Base-by-base conservation (phyloP, 306 rosid species). In the Quercus dentata region DNA sequence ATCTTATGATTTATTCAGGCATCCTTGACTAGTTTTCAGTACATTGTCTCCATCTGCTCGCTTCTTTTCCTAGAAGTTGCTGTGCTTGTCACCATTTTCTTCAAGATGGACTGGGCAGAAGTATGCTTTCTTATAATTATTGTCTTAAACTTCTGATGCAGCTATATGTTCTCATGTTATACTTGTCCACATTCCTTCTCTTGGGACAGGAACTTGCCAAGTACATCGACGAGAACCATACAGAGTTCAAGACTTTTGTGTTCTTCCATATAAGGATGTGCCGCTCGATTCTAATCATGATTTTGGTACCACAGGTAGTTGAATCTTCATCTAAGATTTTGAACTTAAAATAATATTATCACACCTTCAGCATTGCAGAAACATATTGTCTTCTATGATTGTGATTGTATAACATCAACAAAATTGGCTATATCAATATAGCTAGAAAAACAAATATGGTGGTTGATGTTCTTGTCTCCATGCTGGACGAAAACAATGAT, bases 241-340 rank as follows among this genome's bases (percentile, higher is more conserved):
- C 6, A 19, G 35, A 44, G 27, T 79, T 87, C 83, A 80, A 69
- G 80, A 52, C 1, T 55, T 87, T 87, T 74, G 27, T 82, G 79
- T 28, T 73, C 14, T 78, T 85, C 82, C 86, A 87, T 62, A 12
- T 87, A 1, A 46, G 10, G 49, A 33, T 82, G 63, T 77, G 91
- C 77, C 90, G 91, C 64, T 19, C 82, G 23, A 62, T 87, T 13
- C 76, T 79, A 10, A 76, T 85, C 58, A 62, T 54, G 59, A 78
- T 83, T 77, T 78, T 90, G 83, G 58, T 82, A 65, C 91, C 87
- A 2, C 91, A 90, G 91, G 93, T 90, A 83, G 56, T 21, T 14
- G 14, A 58, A 62, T 27, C n/a, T 13, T 2, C 15, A 20, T 41
- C 4, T 18, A 23, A 59, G 69, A 20, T 3, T 27, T 56, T 74